Evolutionary conservation across 257 asterid genomes (phyloP).

Genomic region (Solanum ahanhuiri): DNA sequence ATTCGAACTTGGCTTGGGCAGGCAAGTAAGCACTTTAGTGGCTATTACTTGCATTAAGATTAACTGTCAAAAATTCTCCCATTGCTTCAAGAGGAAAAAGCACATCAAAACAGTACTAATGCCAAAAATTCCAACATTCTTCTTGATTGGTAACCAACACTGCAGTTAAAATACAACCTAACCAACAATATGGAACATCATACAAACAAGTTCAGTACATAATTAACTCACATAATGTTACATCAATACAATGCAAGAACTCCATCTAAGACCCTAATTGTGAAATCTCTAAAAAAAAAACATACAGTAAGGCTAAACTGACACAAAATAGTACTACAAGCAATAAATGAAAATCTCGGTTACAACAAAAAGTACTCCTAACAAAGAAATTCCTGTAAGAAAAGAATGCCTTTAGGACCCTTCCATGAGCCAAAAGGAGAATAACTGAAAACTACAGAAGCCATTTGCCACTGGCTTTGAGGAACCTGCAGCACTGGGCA

Average conservation of each 20-base stretch:
- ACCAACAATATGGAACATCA: background rate
- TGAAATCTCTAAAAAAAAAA: background rate
- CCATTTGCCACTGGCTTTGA: background rate
- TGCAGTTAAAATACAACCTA: background rate
- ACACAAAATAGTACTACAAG: background rate
- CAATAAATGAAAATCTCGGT: background rate
- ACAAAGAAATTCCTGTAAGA: background rate
- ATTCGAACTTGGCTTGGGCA: background rate
- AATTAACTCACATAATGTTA: background rate
- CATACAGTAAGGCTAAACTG: background rate
- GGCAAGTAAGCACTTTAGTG: background rate
- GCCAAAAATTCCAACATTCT: background rate
- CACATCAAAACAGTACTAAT: background rate
- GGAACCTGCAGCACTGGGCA: background rate
- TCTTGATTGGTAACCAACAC: background rate
- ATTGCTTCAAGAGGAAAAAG: background rate
- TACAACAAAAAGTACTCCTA: background rate
- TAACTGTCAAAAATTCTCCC: background rate
- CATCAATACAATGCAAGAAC: background rate
- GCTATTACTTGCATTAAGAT: background rate
- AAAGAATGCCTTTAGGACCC: background rate
- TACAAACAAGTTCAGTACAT: background rate
- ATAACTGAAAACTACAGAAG: background rate
- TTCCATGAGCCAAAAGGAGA: background rate
- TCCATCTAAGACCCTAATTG: background rate